These are phyloP conservation scores for Melaleuca quinquenervia DNA, from an alignment of 345 rosid genomes.

Conservation along the genomic window DNA sequence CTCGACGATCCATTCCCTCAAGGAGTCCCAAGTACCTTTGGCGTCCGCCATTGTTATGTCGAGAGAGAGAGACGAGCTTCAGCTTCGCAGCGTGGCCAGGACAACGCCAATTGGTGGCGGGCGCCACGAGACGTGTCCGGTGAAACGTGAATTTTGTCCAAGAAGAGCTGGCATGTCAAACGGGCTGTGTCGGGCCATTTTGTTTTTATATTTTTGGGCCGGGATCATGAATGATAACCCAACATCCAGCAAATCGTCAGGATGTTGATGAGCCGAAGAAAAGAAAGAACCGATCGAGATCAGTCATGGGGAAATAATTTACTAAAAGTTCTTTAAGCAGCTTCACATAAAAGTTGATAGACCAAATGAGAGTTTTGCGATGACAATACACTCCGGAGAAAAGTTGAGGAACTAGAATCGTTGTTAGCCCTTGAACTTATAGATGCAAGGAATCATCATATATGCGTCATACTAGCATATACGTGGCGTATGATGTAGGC, in stretches of 20 bases:
- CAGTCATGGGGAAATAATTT: too few relatives aligned
- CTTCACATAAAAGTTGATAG: too few relatives aligned
- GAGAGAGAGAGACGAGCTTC: neutral
- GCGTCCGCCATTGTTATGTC: neutral
- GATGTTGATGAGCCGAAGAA: neutral
- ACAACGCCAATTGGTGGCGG: neutral
- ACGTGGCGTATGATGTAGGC: too few relatives aligned
- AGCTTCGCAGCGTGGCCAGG: neutral
- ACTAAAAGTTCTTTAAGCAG: too few relatives aligned
- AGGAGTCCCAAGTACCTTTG: neutral
- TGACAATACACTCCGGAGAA: too few relatives aligned
- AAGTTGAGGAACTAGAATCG: too few relatives aligned
- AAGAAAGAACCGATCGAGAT: accelerated
- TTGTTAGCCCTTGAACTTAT: too few relatives aligned
- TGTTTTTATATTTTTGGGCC: neutral
- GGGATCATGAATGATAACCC: too few relatives aligned
- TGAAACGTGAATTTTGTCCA: neutral
- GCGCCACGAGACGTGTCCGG: neutral
- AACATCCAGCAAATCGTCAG: neutral
- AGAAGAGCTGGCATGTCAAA: neutral
- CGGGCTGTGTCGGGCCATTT: neutral
- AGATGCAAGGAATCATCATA: too few relatives aligned
- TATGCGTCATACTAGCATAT: too few relatives aligned
- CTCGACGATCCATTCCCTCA: constrained; percentile 16
- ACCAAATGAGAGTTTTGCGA: too few relatives aligned